A percentile compares a stretch with the other conserved stretches of the same genome.
These are phyloP conservation scores for Cercis canadensis DNA, from an alignment of 306 rosid genomes.

Conservation along the genomic window DNA sequence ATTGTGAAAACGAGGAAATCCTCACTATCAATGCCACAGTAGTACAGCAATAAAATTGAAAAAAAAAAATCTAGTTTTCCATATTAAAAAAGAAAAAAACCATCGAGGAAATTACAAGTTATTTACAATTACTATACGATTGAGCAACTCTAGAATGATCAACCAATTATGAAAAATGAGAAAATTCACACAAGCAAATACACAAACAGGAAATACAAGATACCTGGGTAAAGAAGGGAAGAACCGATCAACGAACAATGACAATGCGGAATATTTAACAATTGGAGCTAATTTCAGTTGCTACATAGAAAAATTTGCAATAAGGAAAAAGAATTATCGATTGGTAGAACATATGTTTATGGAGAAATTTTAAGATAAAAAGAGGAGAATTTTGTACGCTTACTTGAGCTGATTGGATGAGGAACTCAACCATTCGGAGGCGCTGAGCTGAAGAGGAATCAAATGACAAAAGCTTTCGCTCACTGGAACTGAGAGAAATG, in stretches of 20 bases:
- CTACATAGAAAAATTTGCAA: constrained; percentile 33
- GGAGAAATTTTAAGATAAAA: not conserved
- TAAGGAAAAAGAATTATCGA: not conserved
- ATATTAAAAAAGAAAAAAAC: too few relatives aligned
- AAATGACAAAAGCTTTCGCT: constrained; percentile 28
- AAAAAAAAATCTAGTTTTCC: too few relatives aligned
- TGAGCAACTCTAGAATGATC: too few relatives aligned
- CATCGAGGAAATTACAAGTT: too few relatives aligned
- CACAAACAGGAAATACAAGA: not conserved
- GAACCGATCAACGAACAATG: constrained; percentile 76
- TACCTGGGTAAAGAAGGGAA: constrained; percentile 57
- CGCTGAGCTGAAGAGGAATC: constrained; percentile 45
- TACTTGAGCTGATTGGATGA: constrained; percentile 70
- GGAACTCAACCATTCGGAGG: constrained; percentile 52
- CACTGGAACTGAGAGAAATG: not conserved
- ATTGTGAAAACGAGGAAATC: too few relatives aligned
- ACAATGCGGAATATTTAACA: constrained; percentile 78
- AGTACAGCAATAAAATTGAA: too few relatives aligned
- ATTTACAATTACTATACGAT: not conserved
- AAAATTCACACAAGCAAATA: not conserved
- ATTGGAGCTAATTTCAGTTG: constrained; percentile 54
- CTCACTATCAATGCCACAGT: too few relatives aligned
- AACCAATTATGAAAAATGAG: not conserved
- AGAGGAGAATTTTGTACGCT: not conserved
- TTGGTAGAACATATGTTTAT: not conserved